A percentile compares a stretch with the other conserved stretches of the same genome.
Evolutionary conservation across 345 rosid genomes (phyloP).

Genomic region (Aegle marmelos): DNA sequence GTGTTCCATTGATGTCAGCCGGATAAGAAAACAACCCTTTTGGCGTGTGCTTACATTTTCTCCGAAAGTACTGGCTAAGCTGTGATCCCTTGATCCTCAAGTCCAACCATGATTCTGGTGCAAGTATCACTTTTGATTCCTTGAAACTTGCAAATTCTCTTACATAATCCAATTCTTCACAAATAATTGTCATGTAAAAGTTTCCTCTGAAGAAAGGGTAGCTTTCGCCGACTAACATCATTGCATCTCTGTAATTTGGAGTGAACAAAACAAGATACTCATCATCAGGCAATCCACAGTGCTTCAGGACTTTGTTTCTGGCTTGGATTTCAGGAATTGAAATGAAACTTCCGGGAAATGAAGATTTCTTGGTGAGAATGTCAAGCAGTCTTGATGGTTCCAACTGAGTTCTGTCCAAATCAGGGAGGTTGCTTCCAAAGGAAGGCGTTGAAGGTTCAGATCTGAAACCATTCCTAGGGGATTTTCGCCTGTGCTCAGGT

Average conservation of each 20-base stretch:
- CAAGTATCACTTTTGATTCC: slow-evolving; percentile 60
- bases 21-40: slow-evolving; percentile 69
- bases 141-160: slow-evolving; percentile 60
- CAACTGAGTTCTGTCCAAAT: slow-evolving; percentile 50
- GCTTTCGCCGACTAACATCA: slow-evolving; percentile 74
- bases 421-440: slow-evolving; percentile 38
- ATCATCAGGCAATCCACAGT: slow-evolving; percentile 55
- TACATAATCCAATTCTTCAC: slow-evolving; percentile 42
- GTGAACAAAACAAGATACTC: slow-evolving; percentile 68
- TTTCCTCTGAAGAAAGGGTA: slow-evolving; percentile 70
- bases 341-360: slow-evolving; percentile 67
- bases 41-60: slow-evolving; percentile 61
- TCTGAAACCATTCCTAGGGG: slow-evolving; percentile 35
- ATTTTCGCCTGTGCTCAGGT: slow-evolving; percentile 36
- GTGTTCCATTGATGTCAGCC: slow-evolving; percentile 51
- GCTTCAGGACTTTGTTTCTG: slow-evolving; percentile 52
- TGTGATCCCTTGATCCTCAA: slow-evolving; percentile 77
- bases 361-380: slow-evolving; percentile 59
- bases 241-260: slow-evolving; percentile 58
- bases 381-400: slow-evolving; percentile 66
- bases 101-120: slow-evolving; percentile 70
- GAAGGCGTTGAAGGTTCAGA: slow-evolving; percentile 34
- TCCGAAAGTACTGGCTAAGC: slow-evolving; percentile 67
- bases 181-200: slow-evolving; percentile 49
- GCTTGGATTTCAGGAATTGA: slow-evolving; percentile 76